Base-by-base conservation (phyloP, 148 eudicot genomes). In the Cornus florida region DNA sequence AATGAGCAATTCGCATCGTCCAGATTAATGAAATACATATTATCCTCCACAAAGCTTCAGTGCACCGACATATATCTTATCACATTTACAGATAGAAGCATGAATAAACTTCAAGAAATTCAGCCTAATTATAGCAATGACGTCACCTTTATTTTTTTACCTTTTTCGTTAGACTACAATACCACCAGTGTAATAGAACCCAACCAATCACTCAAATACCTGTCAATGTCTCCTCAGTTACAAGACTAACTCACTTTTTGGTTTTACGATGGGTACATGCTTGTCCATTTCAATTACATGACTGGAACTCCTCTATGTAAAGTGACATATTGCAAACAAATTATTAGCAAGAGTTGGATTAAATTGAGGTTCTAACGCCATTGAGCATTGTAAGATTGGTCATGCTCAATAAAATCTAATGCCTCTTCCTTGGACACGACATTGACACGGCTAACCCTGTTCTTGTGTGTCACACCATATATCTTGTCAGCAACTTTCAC, bases 401-500 rank as follows among this genome's bases (percentile, higher is more conserved):
- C 98, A 22, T 87, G 95, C 88, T 93, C 97, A n/a, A 94, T 94
- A 75, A 96, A 96, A 69, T 81, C 90, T 74, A 96, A 83, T 20
- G 99, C 99, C 57, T 94, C 95, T 16, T 91, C 98, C 75, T 74
- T 88, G 70, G 95, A 50, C 75, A 94, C 84, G 67, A 94, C 91
- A 83, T 92, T 86, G 46, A 96, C 98, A 4, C 77, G 86, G 82
- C 99, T 96, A 71, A 96, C 97, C 73, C 99, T 88, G 75, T 88
- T 94, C 76, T 91, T 88, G 90, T 93, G 99, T 4, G 91, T 91
- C 84, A 96, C 99, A 31, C 97, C 93, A 74, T 96, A 93, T 75
- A 96, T 92, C 87, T 90, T 92, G 85, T 96, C 99, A 80, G 99
- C 98, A 71, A 96, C 97, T 83, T 93, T 93, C 75, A 96, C 98